Conservation (phyloP, 441 rosid genomes). For the Daphne laureola region DNA sequence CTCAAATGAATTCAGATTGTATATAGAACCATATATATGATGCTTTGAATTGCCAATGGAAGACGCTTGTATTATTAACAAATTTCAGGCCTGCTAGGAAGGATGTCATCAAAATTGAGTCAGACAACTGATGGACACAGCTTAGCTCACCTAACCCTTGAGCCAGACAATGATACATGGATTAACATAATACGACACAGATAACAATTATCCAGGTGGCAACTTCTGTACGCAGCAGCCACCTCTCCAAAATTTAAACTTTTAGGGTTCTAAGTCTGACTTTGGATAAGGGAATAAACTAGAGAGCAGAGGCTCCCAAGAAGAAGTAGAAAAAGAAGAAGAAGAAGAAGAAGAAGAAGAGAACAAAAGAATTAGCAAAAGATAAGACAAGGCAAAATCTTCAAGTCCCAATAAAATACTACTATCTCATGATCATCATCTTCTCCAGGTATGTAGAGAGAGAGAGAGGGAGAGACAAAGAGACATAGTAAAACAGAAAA, state of each 20-base stretch:
- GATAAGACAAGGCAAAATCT: conserved; percentile 25
- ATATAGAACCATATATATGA: conserved; percentile 11
- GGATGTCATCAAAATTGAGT: not conserved
- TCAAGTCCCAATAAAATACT: conserved; percentile 27
- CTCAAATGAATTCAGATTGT: conserved; percentile 11
- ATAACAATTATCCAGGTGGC: too few relatives aligned
- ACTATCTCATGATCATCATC: conserved; percentile 21
- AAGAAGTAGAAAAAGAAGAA: not conserved
- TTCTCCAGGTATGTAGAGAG: conserved; percentile 13
- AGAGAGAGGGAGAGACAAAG: conserved; percentile 12
- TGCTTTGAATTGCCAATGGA: conserved; percentile 22
- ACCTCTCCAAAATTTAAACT: too few relatives aligned
- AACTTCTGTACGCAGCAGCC: too few relatives aligned
- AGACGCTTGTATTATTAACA: conserved; percentile 12
- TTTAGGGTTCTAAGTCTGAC: too few relatives aligned
- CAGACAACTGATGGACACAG: not conserved
- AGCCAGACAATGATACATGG: too few relatives aligned
- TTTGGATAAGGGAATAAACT: too few relatives aligned
- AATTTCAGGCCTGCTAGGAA: not conserved
- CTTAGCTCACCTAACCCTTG: not conserved
- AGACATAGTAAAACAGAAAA: conserved; percentile 7
- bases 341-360: conserved; percentile 3
- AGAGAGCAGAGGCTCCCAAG: not conserved
- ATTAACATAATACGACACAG: too few relatives aligned
- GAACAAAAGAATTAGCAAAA: not conserved